phyloP scores from a whole-genome alignment of 2,329 filamentous ascomycete species.

The Exutisphaerella laricina region DNA sequence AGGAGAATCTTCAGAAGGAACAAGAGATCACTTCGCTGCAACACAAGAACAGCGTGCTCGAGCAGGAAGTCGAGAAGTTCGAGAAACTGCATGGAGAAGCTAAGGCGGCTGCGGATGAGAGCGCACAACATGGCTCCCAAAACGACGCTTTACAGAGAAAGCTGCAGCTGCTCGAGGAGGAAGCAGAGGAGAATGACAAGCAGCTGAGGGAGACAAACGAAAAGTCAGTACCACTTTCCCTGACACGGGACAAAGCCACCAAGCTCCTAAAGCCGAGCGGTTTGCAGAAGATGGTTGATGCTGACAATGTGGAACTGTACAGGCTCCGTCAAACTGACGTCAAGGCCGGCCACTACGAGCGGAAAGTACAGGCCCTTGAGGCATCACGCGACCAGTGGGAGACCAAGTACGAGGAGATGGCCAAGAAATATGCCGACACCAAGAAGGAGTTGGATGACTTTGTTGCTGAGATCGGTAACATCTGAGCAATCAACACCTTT shows the following conservation, averaged over 20 bases:
- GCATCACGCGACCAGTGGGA: constrained; percentile 90
- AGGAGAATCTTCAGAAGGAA: constrained; percentile 94
- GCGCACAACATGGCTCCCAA: constrained; percentile 75
- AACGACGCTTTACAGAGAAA: constrained; percentile 88
- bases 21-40: constrained; percentile 95
- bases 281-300: constrained; percentile 5
- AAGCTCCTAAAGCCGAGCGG: constrained; percentile 2
- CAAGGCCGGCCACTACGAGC: constrained; percentile 98
- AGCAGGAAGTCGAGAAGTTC: constrained; percentile 86
- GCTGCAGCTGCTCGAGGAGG: constrained; percentile 94
- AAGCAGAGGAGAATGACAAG: constrained; percentile 95
- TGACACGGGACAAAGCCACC: constrained; percentile 4
- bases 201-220: constrained; percentile 95
- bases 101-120: constrained; percentile 81
- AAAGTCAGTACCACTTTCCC: constrained; percentile 62
- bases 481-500: constrained; percentile 50
- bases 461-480: constrained; percentile 85
- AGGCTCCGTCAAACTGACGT: constrained; percentile 99
- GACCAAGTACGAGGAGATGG: constrained; percentile 95
- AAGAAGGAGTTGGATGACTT: constrained; percentile 92
- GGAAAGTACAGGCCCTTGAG: constrained; percentile 97
- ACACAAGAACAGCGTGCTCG: constrained; percentile 91
- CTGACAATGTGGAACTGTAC: constrained; percentile 17
- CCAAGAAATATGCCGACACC: constrained; percentile 74
- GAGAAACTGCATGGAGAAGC: constrained; percentile 76